Evolutionary conservation across 2,329 filamentous ascomycete species (phyloP).

Genomic region (Monilinia laxa): DNA sequence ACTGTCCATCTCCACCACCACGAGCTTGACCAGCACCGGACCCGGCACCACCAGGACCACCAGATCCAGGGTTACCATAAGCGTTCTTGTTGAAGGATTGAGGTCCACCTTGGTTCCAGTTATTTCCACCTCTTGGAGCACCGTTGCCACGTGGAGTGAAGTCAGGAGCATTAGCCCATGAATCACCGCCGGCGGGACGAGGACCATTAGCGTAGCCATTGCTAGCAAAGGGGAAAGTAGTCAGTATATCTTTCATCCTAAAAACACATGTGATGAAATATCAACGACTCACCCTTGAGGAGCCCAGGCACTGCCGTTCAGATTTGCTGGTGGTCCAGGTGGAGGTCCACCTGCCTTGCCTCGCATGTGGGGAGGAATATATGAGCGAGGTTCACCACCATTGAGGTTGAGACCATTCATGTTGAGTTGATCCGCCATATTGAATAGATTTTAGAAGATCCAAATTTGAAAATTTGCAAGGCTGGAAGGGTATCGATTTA

Average conservation of each 20-base stretch:
- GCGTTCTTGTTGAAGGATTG: conserved; percentile 54
- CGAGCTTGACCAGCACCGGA: conserved; percentile 48
- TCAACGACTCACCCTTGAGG: conserved; percentile 50
- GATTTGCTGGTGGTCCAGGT: conserved; percentile 40
- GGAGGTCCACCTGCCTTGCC: conserved; percentile 48
- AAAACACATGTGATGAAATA: not conserved
- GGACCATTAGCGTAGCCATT: conserved; percentile 46
- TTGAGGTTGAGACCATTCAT: conserved; percentile 70
- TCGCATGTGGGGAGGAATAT: conserved; percentile 85
- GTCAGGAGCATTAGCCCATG: conserved; percentile 42
- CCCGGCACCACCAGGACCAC: conserved; percentile 29
- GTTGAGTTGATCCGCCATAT: conserved; percentile 82
- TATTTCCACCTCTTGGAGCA: conserved; percentile 41
- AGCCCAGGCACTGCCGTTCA: conserved; percentile 64
- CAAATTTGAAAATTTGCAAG: conserved; percentile 25
- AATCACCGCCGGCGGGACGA: conserved; percentile 37
- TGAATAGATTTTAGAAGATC: conserved; percentile 41
- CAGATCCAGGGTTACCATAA: conserved; percentile 48
- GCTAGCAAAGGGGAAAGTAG: conserved; percentile 44
- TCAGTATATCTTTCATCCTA: conserved; percentile 1
- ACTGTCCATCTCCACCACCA: conserved; percentile 92
- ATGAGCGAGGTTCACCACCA: conserved; percentile 62
- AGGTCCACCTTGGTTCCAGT: conserved; percentile 39
- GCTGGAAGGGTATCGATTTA: conserved; percentile 19
- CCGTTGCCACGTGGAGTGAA: conserved; percentile 40